These are phyloP conservation scores for Gloeopeniophorella convolvens DNA, from an alignment of 768 basidiomycete genomes.

Conservation along the genomic window DNA sequence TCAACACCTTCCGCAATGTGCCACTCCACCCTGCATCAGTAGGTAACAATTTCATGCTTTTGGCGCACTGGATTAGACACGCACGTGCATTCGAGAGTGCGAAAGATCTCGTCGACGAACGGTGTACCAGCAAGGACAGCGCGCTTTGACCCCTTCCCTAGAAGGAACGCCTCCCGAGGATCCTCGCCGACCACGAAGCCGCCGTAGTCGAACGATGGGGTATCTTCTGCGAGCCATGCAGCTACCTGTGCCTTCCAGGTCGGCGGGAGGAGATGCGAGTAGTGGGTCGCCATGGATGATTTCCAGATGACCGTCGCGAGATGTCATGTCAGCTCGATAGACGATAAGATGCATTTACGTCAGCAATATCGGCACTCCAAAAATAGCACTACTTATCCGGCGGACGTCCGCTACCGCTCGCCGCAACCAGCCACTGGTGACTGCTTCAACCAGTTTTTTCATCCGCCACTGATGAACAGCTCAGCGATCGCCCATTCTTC, in stretches of 20 bases:
- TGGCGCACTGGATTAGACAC: constrained; percentile 29
- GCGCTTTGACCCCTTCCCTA: constrained; percentile 78
- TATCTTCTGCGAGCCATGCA: constrained; percentile 87
- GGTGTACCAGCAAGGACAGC: constrained; percentile 90
- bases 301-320: not conserved
- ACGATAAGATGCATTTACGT: no score
- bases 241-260: constrained; percentile 83
- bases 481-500: no score
- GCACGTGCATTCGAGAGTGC: constrained; percentile 83
- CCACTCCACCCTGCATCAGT: constrained; percentile 76
- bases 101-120: constrained; percentile 91
- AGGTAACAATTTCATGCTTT: not conserved
- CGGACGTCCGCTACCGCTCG: no score
- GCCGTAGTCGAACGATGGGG: constrained; percentile 93
- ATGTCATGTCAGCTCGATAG: no score
- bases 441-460: no score
- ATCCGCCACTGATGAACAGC: no score
- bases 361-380: no score
- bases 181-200: constrained; percentile 95
- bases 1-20: constrained; percentile 78
- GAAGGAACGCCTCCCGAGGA: constrained; percentile 75
- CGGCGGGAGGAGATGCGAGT: constrained; percentile 79
- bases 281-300: constrained; percentile 8
- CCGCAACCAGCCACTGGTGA: no score
- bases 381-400: no score